These are phyloP conservation scores for Alternaria triticimaculans DNA, from an alignment of 2,329 filamentous ascomycete species.

Conservation along the genomic window DNA sequence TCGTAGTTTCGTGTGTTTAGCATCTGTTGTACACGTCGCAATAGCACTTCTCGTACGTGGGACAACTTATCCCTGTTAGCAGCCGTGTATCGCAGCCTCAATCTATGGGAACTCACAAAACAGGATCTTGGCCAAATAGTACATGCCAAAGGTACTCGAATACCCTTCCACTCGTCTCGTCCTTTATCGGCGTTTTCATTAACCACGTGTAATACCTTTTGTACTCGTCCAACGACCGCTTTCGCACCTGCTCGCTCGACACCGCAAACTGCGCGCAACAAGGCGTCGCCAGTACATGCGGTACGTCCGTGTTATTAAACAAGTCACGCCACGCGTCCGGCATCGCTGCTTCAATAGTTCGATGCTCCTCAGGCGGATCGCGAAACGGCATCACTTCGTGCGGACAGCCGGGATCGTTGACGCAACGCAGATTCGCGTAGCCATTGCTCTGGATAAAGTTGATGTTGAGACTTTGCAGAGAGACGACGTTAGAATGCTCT, in stretches of 20 bases:
- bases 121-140: constrained; percentile 29
- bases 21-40: too few species aligned
- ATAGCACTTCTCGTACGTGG: too few species aligned
- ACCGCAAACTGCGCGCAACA: constrained; percentile 54
- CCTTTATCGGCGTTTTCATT: constrained; percentile 28
- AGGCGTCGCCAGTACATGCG: constrained; percentile 49
- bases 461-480: constrained; percentile 35
- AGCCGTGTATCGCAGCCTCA: neutral
- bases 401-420: constrained; percentile 49
- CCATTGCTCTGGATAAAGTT: constrained; percentile 49
- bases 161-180: constrained; percentile 28
- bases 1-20: too few species aligned
- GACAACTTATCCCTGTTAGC: too few species aligned
- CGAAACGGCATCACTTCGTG: constrained; percentile 47
- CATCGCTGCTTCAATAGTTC: constrained; percentile 22
- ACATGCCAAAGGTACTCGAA: constrained; percentile 40
- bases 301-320: constrained; percentile 18
- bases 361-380: constrained; percentile 22
- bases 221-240: constrained; percentile 37
- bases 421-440: constrained; percentile 52
- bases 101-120: constrained; percentile 25
- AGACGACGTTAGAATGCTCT: constrained; percentile 11
- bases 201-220: constrained; percentile 30
- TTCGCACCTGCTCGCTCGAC: constrained; percentile 34
- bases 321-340: constrained; percentile 24